These are phyloP conservation scores for Cystobasidiopsis lactophilus DNA, from an alignment of 768 basidiomycete genomes.

Conservation along the genomic window DNA sequence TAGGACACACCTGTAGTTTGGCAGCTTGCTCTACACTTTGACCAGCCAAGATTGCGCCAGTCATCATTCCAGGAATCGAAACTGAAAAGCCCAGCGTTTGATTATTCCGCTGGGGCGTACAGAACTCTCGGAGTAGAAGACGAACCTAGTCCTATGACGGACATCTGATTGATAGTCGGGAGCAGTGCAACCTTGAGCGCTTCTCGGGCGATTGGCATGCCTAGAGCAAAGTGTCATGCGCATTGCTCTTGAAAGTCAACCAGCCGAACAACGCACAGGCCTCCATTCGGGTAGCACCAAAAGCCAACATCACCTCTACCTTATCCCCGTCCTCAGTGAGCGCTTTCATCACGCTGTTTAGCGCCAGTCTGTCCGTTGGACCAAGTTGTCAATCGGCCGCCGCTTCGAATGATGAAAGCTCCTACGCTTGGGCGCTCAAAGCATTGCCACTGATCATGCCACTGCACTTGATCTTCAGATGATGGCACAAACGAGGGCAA, in stretches of 20 bases:
- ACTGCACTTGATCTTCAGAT: no score
- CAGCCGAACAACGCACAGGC: slow-evolving; percentile 41
- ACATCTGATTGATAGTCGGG: slow-evolving; percentile 70
- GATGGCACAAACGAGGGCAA: not conserved
- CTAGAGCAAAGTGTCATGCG: no score
- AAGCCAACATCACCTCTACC: slow-evolving; percentile 62
- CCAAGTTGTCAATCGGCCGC: slow-evolving; percentile 41
- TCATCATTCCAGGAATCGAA: slow-evolving; percentile 54
- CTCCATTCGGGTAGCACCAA: slow-evolving; percentile 62
- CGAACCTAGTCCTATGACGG: slow-evolving; percentile 27
- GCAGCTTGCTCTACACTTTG: slow-evolving; percentile 66
- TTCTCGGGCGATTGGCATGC: slow-evolving; percentile 51
- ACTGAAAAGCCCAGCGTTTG: slow-evolving; percentile 25
- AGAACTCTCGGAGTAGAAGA: not conserved
- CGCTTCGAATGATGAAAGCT: slow-evolving; percentile 8
- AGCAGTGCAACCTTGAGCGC: slow-evolving; percentile 58
- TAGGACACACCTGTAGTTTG: slow-evolving; percentile 39
- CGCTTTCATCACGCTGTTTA: slow-evolving; percentile 51
- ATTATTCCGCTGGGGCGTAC: no score
- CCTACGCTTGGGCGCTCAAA: slow-evolving; percentile 63
- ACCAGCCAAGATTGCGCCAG: slow-evolving; percentile 70
- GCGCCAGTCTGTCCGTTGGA: slow-evolving; percentile 49
- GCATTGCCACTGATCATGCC: not conserved
- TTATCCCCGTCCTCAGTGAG: slow-evolving; percentile 68
- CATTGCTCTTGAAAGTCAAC: no score